Percentiles rank a stretch among this genome's conserved stretches.
phyloP scores from a whole-genome alignment of 2,329 filamentous ascomycete genomes.

The Colletotrichum siamense region DNA sequence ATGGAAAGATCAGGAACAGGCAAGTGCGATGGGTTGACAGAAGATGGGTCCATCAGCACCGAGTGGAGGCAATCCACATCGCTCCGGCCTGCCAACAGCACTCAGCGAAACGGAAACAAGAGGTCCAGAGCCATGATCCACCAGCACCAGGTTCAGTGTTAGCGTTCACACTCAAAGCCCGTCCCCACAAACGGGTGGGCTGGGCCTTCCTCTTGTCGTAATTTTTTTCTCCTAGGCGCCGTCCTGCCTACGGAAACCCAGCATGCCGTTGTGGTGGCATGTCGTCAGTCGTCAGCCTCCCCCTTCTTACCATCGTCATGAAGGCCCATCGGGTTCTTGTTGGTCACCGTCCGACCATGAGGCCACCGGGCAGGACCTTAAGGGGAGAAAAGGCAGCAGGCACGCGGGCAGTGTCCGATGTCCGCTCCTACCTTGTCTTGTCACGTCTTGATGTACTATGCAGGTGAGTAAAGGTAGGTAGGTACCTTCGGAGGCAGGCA shows the following conservation, averaged over 20 bases:
- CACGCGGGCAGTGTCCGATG: background rate
- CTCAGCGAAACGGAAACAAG: constrained; percentile 5
- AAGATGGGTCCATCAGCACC: background rate
- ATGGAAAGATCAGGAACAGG: background rate
- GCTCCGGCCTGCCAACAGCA: background rate
- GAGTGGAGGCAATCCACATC: background rate
- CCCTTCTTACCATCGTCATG: background rate
- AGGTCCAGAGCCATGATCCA: no score
- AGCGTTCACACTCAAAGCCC: background rate
- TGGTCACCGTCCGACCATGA: background rate
- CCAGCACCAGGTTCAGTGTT: no score
- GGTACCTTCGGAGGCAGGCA: background rate
- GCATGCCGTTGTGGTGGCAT: background rate
- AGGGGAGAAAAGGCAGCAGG: background rate
- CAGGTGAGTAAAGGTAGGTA: background rate
- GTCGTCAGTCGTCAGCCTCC: background rate
- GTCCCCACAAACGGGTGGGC: background rate
- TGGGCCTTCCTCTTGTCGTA: background rate
- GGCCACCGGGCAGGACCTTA: background rate
- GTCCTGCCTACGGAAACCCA: background rate
- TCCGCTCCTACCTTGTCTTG: background rate
- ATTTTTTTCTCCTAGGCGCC: background rate
- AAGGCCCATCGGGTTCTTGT: background rate
- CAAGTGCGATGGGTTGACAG: constrained; percentile 6
- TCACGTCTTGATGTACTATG: background rate